phyloP scores from a whole-genome alignment of 2,329 filamentous ascomycete species.

The Diatrype stigma region DNA sequence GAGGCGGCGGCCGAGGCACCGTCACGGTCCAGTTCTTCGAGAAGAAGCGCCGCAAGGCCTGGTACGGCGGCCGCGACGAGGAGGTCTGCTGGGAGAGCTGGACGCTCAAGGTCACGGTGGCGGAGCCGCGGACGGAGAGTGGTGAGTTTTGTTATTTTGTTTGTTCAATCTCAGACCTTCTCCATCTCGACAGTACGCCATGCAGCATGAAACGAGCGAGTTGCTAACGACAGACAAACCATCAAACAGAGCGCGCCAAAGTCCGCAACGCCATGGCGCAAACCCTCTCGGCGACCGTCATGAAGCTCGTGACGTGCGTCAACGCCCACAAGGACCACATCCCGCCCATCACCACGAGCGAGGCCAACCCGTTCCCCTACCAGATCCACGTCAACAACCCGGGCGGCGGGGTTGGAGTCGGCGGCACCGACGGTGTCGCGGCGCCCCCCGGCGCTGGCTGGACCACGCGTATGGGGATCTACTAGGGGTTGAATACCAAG shows the following conservation, averaged over 20 bases:
- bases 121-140: slow-evolving; percentile 81
- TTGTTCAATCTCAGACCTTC: slow-evolving; percentile 1
- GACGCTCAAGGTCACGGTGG: slow-evolving; percentile 90
- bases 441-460: slow-evolving; percentile 63
- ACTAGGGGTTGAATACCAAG: slow-evolving; percentile 34
- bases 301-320: slow-evolving; percentile 85
- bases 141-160: slow-evolving; percentile 49
- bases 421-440: background rate
- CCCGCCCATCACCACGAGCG: slow-evolving; percentile 88
- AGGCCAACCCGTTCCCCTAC: slow-evolving; percentile 91
- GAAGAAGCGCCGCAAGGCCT: slow-evolving; percentile 78
- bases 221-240: background rate
- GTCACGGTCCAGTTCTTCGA: slow-evolving; percentile 92
- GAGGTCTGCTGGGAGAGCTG: slow-evolving; percentile 97
- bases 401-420: background rate
- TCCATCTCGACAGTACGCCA: background rate
- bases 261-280: slow-evolving; percentile 88
- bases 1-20: slow-evolving; percentile 65
- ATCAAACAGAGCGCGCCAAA: slow-evolving; percentile 70
- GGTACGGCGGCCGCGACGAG: slow-evolving; percentile 66
- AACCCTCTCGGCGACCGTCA: slow-evolving; percentile 77
- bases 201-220: too few relatives aligned
- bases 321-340: slow-evolving; percentile 94
- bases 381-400: slow-evolving; percentile 72
- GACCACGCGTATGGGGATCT: slow-evolving; percentile 72